Evolutionary conservation across 202 grass and related monocot genomes (phyloP), one percentile per base, ranked within the genome.

Genomic region (Setaria viridis): DNA sequence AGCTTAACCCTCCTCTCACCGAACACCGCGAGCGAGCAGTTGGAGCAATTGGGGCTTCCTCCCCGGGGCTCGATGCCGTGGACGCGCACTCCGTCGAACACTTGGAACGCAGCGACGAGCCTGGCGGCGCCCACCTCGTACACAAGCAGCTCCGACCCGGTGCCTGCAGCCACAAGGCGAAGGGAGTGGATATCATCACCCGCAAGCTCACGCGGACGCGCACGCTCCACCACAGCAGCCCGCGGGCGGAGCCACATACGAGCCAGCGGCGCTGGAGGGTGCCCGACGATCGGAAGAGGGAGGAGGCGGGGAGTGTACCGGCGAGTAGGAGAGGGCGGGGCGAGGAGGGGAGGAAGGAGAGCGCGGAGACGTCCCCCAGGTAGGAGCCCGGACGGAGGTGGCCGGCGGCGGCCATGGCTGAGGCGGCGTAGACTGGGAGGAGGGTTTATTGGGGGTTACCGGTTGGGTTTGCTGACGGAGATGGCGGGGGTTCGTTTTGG

Each of bases 291-390:
- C 1, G 63, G 35, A 6, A 7, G 7, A 62, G 78, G 53, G 10
- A 15, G 47, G 51, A 47, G 71, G 39, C 48, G 17, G 51, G 55
- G 41, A 21, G 15, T 14, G 6, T 90, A 92, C 95, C 95, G 4
- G 93, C 95, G 81, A 98, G 91, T 41, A 98, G 91, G 77, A 95
- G 64, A 25, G 91, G 76, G 30, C 49, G 77, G 0, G 89, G 80
- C 10, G 82, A 71, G 48, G 79, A 66, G 63, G 69, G 89, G 32
- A 95, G 78, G 81, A 95, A 89, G 76, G 85, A 91, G 74, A 99
- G 93, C 7, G 97, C 91, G 11, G 93, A 99, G 53, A 94, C 90
- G 76, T 96, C 96, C 19, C 96, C 91, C 7, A 99, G 59, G 87
- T 99, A 99, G 42, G 86, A 85, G 25, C 77, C 92, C 16, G 74